These are phyloP conservation scores for Aspergillus diversus DNA, from an alignment of 495 filamentous ascomycete species.

Conservation along the genomic window DNA sequence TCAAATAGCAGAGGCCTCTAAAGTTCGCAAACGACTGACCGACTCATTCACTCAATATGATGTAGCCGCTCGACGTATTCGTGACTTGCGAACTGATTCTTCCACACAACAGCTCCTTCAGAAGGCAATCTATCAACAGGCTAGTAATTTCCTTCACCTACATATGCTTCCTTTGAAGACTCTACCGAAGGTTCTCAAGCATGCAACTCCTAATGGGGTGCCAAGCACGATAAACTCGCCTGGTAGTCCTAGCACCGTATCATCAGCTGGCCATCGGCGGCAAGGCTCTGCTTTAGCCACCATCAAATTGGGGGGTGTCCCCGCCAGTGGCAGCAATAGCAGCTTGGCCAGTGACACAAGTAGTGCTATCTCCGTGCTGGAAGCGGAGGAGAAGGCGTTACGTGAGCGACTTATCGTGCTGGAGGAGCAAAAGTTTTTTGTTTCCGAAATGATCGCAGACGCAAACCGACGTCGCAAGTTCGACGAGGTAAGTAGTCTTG, in stretches of 20 bases:
- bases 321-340: constrained; percentile 56
- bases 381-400: constrained; percentile 85
- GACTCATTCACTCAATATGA: constrained; percentile 93
- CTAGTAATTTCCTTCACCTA: constrained; percentile 81
- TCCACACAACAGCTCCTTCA: constrained; percentile 77
- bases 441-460: constrained; percentile 82
- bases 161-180: constrained; percentile 93
- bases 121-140: constrained; percentile 81
- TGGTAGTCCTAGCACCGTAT: constrained; percentile 33
- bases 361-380: constrained; percentile 69
- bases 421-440: constrained; percentile 93
- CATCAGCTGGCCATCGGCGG: constrained; percentile 40
- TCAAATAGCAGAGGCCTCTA: constrained; percentile 85
- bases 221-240: constrained; percentile 38
- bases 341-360: constrained; percentile 65
- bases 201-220: constrained; percentile 56
- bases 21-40: constrained; percentile 86
- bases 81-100: constrained; percentile 73
- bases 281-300: constrained; percentile 56
- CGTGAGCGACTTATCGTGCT: constrained; percentile 84
- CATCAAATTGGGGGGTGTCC: constrained; percentile 58
- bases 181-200: constrained; percentile 79
- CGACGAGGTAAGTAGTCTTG: constrained; percentile 83
- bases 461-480: constrained; percentile 82
- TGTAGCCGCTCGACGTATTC: constrained; percentile 77